phyloP scores from a whole-genome alignment of 169 alveolate species.

The Amoebophrya sp. region DNA sequence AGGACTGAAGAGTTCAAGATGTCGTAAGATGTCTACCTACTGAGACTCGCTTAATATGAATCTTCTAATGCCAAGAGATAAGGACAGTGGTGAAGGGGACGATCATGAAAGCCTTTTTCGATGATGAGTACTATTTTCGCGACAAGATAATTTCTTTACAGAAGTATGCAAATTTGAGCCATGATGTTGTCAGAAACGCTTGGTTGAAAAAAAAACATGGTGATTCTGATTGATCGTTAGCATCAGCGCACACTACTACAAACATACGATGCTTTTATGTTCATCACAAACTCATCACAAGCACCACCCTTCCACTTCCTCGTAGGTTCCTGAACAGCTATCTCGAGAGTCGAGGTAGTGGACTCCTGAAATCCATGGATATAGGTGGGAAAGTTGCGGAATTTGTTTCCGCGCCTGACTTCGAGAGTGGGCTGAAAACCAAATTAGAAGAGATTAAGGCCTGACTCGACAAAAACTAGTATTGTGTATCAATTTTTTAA shows the following conservation, averaged over 20 bases:
- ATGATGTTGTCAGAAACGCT: too few relatives aligned
- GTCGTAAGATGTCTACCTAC: too few relatives aligned
- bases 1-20: too few relatives aligned
- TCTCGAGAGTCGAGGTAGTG: neutral
- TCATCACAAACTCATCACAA: neutral
- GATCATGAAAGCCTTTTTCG: conserved; percentile 6
- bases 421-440: neutral
- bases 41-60: too few relatives aligned
- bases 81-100: neutral
- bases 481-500: too few relatives aligned
- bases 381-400: neutral
- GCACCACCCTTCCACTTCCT: neutral
- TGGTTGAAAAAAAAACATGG: too few relatives aligned
- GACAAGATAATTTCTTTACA: too few relatives aligned
- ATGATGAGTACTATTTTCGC: neutral
- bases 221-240: neutral
- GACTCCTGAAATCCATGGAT: neutral
- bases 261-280: neutral
- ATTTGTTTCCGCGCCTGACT: too few relatives aligned
- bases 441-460: neutral
- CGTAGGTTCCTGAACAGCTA: neutral
- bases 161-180: too few relatives aligned
- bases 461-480: too few relatives aligned
- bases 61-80: too few relatives aligned
- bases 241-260: neutral